These are phyloP conservation scores for Pyrus hybrid DNA, from an alignment of 331 rosid genomes.

Conservation along the genomic window DNA sequence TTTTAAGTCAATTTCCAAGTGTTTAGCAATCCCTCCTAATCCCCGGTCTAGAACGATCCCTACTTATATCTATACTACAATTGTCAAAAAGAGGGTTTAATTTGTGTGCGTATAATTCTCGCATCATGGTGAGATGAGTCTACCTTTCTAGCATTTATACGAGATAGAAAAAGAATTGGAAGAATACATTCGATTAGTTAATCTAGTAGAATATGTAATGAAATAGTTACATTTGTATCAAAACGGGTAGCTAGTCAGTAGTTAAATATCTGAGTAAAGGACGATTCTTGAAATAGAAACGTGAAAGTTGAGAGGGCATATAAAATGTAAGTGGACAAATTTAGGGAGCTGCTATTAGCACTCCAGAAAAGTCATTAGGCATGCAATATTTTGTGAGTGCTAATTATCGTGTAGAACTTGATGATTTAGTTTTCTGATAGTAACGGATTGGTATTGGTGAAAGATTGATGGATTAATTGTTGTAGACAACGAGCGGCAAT, in stretches of 20 bases:
- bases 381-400: too few species aligned
- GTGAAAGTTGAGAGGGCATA: background rate
- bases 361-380: too few species aligned
- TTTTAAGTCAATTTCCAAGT: too few species aligned
- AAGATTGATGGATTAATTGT: background rate
- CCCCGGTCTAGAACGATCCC: too few species aligned
- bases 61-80: too few species aligned
- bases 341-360: background rate
- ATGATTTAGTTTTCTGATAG: background rate
- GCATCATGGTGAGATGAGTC: constrained; percentile 10
- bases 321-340: background rate
- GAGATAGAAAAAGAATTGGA: background rate
- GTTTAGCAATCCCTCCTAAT: too few species aligned
- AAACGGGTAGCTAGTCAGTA: background rate
- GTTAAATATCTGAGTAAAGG: background rate
- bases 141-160: background rate
- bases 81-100: too few species aligned
- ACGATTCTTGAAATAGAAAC: background rate
- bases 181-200: background rate
- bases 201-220: background rate
- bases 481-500: constrained; percentile 31
- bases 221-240: background rate
- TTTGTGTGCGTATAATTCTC: too few species aligned
- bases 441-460: background rate
- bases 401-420: too few species aligned